A percentile compares a stretch with the other conserved stretches of the same genome.
Evolutionary conservation across 352 stramenopile species (phyloP).

Genomic region (Phytophthora tubulina): DNA sequence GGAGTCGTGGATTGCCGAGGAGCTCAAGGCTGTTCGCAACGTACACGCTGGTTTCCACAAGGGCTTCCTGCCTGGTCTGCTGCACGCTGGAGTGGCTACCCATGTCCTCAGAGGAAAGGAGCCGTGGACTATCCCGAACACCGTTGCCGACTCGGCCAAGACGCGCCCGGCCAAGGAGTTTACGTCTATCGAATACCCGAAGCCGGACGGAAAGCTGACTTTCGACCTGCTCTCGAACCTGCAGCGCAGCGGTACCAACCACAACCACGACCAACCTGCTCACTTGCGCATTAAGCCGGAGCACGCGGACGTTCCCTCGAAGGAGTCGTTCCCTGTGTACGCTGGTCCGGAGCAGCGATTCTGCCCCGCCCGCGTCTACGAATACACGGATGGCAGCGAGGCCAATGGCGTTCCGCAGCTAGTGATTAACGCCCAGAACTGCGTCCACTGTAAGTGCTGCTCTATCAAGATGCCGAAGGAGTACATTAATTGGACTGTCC

Average conservation of each 20-base stretch:
- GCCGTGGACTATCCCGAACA: slow-evolving; percentile 95
- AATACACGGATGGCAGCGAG: slow-evolving; percentile 96
- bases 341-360: slow-evolving; percentile 97
- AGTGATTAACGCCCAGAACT: slow-evolving; percentile 99
- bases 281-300: slow-evolving; percentile 97
- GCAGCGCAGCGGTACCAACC: slow-evolving; percentile 97
- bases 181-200: slow-evolving; percentile 95
- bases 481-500: slow-evolving; percentile 99
- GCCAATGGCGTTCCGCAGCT: slow-evolving; percentile 91
- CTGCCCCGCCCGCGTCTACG: slow-evolving; percentile 98
- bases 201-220: slow-evolving; percentile 96
- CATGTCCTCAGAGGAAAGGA: slow-evolving; percentile 96
- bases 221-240: slow-evolving; percentile 99
- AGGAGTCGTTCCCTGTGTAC: slow-evolving; percentile 93
- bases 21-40: slow-evolving; percentile 98
- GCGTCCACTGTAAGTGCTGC: slow-evolving; percentile 99
- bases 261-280: slow-evolving; percentile 98
- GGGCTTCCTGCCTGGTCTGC: slow-evolving; percentile 93
- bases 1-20: slow-evolving; percentile 96
- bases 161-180: slow-evolving; percentile 93
- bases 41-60: slow-evolving; percentile 97
- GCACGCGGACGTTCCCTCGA: slow-evolving; percentile 84
- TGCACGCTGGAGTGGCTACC: slow-evolving; percentile 94
- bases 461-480: slow-evolving; percentile 99
- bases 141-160: slow-evolving; percentile 90